phyloP scores from a whole-genome alignment of 345 rosid species.

The Gossypium herbaceum region DNA sequence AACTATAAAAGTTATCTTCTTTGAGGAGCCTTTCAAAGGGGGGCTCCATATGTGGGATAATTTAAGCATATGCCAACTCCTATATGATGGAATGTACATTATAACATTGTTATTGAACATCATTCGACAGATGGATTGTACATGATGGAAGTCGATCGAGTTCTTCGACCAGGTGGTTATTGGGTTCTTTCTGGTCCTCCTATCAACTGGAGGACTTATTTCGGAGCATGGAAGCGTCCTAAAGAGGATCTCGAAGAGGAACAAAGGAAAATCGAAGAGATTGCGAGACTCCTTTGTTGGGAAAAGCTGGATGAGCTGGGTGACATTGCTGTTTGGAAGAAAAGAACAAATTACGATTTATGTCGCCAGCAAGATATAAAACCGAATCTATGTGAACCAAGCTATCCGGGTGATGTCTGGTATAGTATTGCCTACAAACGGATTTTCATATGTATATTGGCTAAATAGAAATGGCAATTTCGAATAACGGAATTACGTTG shows the following conservation, averaged over 20 bases:
- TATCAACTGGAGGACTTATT: conserved; percentile 41
- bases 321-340: conserved; percentile 52
- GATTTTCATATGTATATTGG: background rate
- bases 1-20: background rate
- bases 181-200: conserved; percentile 66
- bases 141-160: conserved; percentile 36
- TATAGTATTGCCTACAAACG: conserved; percentile 2
- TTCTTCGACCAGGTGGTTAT: conserved; percentile 49
- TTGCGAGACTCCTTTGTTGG: conserved; percentile 49
- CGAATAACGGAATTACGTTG: background rate
- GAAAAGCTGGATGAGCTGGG: conserved; percentile 39
- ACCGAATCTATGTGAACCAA: conserved; percentile 27
- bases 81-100: too few species aligned
- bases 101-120: background rate
- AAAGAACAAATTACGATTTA: conserved; percentile 32
- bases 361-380: conserved; percentile 19
- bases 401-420: conserved; percentile 43
- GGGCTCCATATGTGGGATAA: too few species aligned
- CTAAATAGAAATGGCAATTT: background rate
- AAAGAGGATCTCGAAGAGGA: conserved; percentile 33
- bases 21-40: too few species aligned
- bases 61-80: too few species aligned
- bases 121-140: conserved; percentile 34
- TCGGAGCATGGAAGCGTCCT: conserved; percentile 41
- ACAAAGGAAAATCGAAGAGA: conserved; percentile 39